Conservation (phyloP, 352 stramenopile species). For the Pilasporangium apinafurcum region DNA sequence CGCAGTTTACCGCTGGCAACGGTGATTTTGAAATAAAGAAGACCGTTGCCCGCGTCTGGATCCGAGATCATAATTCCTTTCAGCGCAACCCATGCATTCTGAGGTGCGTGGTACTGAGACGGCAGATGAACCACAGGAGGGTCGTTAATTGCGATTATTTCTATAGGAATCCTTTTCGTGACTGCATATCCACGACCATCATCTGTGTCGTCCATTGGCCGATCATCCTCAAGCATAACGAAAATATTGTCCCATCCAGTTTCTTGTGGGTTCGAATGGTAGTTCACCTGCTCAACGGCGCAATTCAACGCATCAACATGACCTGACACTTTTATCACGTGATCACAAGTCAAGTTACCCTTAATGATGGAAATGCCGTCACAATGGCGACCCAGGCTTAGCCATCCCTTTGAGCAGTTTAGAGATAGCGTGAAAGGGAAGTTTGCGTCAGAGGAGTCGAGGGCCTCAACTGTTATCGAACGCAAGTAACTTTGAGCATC, state of each 20-base stretch:
- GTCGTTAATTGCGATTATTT: constrained; percentile 39
- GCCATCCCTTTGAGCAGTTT: constrained; percentile 20
- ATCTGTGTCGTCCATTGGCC: not conserved
- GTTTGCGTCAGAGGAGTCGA: constrained; percentile 5
- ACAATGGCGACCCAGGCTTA: constrained; percentile 24
- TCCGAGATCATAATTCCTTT: constrained; percentile 23
- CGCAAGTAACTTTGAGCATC: no score
- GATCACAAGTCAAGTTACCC: not conserved
- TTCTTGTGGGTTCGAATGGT: constrained; percentile 19
- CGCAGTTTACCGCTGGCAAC: constrained; percentile 29
- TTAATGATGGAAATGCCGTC: not conserved
- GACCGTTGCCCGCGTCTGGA: constrained; percentile 26
- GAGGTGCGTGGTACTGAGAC: constrained; percentile 16
- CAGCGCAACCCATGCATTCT: constrained; percentile 19
- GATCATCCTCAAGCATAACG: constrained; percentile 27
- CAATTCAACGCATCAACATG: constrained; percentile 37
- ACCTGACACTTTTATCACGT: constrained; percentile 15
- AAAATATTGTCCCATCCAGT: constrained; percentile 29
- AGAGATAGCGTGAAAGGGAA: constrained; percentile 18
- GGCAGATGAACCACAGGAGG: constrained; percentile 25
- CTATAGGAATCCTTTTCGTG: constrained; percentile 26
- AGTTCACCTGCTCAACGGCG: constrained; percentile 36
- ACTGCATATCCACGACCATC: constrained; percentile 19
- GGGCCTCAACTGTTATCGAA: constrained; percentile 34
- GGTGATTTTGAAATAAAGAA: constrained; percentile 36